phyloP scores from a whole-genome alignment of 1,284 basidiomycete genomes.

The Somion occarium region DNA sequence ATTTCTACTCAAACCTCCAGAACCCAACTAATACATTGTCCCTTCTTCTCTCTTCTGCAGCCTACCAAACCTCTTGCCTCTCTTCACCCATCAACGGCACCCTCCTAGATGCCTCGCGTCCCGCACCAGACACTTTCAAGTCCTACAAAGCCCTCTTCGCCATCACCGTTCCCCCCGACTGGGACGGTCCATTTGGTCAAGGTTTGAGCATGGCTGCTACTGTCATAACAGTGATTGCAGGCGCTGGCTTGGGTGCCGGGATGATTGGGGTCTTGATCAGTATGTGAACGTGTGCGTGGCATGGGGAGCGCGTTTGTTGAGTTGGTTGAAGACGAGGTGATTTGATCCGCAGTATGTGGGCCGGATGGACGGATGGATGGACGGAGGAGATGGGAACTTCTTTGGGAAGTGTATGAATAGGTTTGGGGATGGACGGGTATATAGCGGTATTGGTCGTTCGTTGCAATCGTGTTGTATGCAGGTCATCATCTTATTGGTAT shows the following conservation, averaged over 20 bases:
- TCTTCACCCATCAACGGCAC: neutral
- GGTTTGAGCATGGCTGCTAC: slow-evolving; percentile 38
- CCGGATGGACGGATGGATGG: neutral
- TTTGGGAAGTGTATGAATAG: neutral
- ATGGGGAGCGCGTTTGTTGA: neutral
- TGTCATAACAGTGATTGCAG: slow-evolving; percentile 42
- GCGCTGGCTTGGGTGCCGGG: slow-evolving; percentile 39
- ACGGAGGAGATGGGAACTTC: neutral
- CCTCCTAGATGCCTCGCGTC: neutral
- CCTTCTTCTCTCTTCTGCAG: slow-evolving; percentile 1
- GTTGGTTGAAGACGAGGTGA: neutral
- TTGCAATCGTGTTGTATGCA: too few relatives aligned
- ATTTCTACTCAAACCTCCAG: neutral
- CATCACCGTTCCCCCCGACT: slow-evolving; percentile 42
- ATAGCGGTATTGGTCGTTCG: too few relatives aligned
- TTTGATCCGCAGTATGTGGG: neutral
- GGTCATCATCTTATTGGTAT: neutral
- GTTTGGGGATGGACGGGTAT: neutral
- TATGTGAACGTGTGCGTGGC: slow-evolving; percentile 28
- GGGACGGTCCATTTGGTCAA: slow-evolving; percentile 55
- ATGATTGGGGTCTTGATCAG: slow-evolving; percentile 46
- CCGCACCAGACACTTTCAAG: neutral
- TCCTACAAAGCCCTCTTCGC: neutral
- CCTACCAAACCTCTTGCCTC: neutral
- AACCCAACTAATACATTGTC: neutral